A percentile compares a stretch with the other conserved stretches of the same genome.
Evolutionary conservation across 1,139 yeast genomes (phyloP).

Genomic region (Saccharomyces pastorianus): DNA sequence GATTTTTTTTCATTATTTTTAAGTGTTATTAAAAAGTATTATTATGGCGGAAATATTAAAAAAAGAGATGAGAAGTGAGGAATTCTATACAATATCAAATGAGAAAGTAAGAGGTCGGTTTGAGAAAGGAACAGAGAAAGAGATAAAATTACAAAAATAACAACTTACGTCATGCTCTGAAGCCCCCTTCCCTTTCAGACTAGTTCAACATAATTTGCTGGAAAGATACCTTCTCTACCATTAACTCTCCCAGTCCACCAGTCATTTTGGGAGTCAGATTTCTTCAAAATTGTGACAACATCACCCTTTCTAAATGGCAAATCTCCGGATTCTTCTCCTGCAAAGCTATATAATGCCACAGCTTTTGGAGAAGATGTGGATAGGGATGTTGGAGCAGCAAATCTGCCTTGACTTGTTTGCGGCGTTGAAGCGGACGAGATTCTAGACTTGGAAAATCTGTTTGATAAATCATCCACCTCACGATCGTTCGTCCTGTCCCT

Average conservation of each 20-base stretch:
- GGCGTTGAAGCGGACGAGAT: slow-evolving; percentile 24
- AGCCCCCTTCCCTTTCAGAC: slow-evolving; percentile 38
- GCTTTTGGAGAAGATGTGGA: slow-evolving; percentile 60
- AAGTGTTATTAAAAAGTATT: neutral
- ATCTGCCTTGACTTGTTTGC: slow-evolving; percentile 17
- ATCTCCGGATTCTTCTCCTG: slow-evolving; percentile 66
- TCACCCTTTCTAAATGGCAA: slow-evolving; percentile 91
- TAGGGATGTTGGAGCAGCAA: slow-evolving; percentile 37
- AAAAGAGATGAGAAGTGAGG: too few relatives aligned
- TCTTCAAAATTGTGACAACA: slow-evolving; percentile 34
- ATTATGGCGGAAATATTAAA: neutral
- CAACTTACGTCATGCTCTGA: neutral
- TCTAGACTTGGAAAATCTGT: slow-evolving; percentile 29
- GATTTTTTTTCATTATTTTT: neutral
- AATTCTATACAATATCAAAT: too few relatives aligned
- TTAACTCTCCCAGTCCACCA: slow-evolving; percentile 97
- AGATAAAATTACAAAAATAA: neutral
- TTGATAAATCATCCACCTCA: slow-evolving; percentile 32
- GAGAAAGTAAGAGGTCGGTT: too few relatives aligned
- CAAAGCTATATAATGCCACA: slow-evolving; percentile 79
- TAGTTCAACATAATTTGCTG: slow-evolving; percentile 90
- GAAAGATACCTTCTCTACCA: slow-evolving; percentile 85
- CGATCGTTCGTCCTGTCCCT: slow-evolving; percentile 13
- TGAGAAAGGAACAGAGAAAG: neutral
- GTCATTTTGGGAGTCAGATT: slow-evolving; percentile 81